A percentile compares a stretch with the other conserved stretches of the same genome.
Conservation (phyloP, 306 rosid species). For the Cucurbita moschata region DNA sequence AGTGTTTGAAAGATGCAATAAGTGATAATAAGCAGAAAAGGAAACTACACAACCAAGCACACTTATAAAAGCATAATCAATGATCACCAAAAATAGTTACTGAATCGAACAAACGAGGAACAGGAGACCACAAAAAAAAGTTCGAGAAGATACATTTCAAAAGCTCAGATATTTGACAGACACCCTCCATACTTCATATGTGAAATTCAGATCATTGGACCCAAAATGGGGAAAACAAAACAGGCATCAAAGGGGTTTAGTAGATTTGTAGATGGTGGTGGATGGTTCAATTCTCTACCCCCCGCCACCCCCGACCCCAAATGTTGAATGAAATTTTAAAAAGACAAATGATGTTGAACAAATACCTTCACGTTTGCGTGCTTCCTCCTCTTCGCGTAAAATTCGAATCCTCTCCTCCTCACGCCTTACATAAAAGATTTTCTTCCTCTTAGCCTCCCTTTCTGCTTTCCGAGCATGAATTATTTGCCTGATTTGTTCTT, state of each 20-base stretch:
- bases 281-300: background rate
- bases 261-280: background rate
- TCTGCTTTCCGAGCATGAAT: conserved; percentile 52
- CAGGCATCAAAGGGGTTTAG: background rate
- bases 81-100: background rate
- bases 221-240: background rate
- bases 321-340: background rate
- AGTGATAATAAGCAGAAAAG: background rate
- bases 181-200: background rate
- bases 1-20: background rate
- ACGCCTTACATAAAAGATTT: conserved; percentile 45
- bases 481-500: conserved; percentile 50
- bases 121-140: background rate
- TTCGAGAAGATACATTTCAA: background rate
- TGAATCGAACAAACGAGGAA: background rate
- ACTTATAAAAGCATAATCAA: too few species aligned
- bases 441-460: conserved; percentile 61
- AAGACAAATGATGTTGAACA: background rate
- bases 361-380: conserved; percentile 64
- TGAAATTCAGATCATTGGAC: background rate
- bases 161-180: background rate
- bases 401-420: conserved; percentile 70
- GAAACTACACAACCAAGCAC: background rate
- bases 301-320: background rate
- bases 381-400: conserved; percentile 73